Evolutionary conservation across 306 rosid species (phyloP).

Genomic region (Prunus kanzakura): DNA sequence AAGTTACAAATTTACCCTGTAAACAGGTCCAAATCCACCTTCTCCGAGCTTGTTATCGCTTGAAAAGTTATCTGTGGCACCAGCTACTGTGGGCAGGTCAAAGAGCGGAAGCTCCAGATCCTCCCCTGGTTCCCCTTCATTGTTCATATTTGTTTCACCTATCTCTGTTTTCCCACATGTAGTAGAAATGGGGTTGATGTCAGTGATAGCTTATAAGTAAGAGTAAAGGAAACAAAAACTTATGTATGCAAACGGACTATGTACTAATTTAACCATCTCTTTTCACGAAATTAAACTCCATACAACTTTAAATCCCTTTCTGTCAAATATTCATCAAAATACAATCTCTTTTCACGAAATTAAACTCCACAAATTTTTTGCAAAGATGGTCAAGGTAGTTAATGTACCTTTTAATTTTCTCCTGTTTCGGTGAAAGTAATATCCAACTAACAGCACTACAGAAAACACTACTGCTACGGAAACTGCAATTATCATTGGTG

Average conservation of each 20-base stretch:
- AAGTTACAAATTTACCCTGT: conserved; percentile 26
- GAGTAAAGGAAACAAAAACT: not conserved
- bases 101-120: conserved; percentile 49
- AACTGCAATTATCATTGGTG: conserved; percentile 1
- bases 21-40: conserved; percentile 71
- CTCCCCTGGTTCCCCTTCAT: conserved; percentile 14
- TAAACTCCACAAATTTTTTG: too few species aligned
- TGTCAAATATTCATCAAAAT: not conserved
- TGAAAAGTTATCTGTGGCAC: conserved; percentile 49
- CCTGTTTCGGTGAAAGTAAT: conserved; percentile 9
- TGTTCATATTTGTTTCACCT: not conserved
- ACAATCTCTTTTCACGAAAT: not conserved
- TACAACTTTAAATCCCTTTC: not conserved
- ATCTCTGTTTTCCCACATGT: not conserved
- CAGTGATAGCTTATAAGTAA: not conserved
- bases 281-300: not conserved
- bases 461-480: not conserved
- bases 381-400: too few species aligned
- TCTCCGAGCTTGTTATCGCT: conserved; percentile 42
- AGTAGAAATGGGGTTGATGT: not conserved
- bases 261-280: not conserved
- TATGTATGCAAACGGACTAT: not conserved
- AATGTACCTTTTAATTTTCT: conserved; percentile 8
- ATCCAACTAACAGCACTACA: conserved; percentile 10
- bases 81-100: conserved; percentile 27